Conservation (phyloP, 2,329 filamentous ascomycete species). For the Passalora sequoiae region DNA sequence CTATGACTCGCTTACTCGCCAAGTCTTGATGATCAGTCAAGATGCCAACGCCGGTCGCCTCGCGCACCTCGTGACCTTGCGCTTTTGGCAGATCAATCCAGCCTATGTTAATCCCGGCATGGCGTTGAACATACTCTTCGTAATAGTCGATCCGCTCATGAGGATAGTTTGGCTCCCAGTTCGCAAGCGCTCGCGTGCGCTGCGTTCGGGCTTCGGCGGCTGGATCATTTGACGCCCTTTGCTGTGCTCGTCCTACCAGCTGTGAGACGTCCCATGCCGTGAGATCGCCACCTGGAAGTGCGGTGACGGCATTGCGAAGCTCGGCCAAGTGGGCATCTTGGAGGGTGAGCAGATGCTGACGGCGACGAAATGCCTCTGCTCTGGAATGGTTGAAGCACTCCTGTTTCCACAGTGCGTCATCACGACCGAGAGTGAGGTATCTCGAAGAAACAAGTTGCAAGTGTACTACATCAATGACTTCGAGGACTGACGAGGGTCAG, state of each 20-base stretch:
- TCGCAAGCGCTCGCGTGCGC: slow-evolving; percentile 57
- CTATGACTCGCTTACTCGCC: slow-evolving; percentile 60
- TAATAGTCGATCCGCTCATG: slow-evolving; percentile 76
- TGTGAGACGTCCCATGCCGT: slow-evolving; percentile 24
- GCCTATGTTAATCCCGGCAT: slow-evolving; percentile 65
- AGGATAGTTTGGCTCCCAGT: slow-evolving; percentile 77
- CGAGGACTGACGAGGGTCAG: slow-evolving; percentile 49
- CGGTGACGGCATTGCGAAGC: slow-evolving; percentile 40
- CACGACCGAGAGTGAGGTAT: slow-evolving; percentile 63
- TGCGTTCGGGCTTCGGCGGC: slow-evolving; percentile 18
- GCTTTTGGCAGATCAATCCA: slow-evolving; percentile 65
- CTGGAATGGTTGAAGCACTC: slow-evolving; percentile 67
- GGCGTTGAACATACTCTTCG: slow-evolving; percentile 77
- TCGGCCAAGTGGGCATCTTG: slow-evolving; percentile 42
- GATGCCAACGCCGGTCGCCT: slow-evolving; percentile 66
- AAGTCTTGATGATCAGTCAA: slow-evolving; percentile 54
- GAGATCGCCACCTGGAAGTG: slow-evolving; percentile 21
- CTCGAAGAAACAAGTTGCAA: slow-evolving; percentile 65
- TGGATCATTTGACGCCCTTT: slow-evolving; percentile 16
- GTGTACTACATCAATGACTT: slow-evolving; percentile 58
- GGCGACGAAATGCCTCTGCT: slow-evolving; percentile 58
- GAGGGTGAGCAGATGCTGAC: slow-evolving; percentile 38
- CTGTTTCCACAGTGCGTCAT: slow-evolving; percentile 70
- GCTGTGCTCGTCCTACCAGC: slow-evolving; percentile 15
- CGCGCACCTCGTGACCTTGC: slow-evolving; percentile 47